Base-by-base conservation (phyloP, 129 eudicot species). In the Flaveria brownii region DNA sequence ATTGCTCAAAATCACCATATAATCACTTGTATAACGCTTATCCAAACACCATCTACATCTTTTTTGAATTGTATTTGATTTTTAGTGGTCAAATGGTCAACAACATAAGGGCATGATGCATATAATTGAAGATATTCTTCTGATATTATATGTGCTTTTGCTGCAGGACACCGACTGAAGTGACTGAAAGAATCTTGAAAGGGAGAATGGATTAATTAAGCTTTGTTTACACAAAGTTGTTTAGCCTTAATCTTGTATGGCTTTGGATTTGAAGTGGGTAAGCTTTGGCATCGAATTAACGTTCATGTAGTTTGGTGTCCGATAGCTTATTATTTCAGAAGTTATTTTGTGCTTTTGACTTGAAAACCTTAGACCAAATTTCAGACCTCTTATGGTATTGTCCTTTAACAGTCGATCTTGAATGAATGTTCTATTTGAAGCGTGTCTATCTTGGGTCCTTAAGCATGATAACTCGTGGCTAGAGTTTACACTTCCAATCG, bases 151-250 rank as follows among this genome's bases (percentile, higher is more conserved):
- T 63, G 56, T 78, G 39, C 30, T 67, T 75, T 77, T 82, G 9
- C 14, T 72, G 80, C 92, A 91, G 97, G 28, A 91, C 97, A 49
- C 97, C 96, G 17, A 87, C 87, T 10, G 97, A 91, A 84, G 88
- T 91, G 61, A 91, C 90, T 0, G 97, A 92, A 77, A 87, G 89
- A 82, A 85, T 89, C 80, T 86, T 92, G 86, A 92, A 92, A 82
- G 97, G 97, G 57, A 87, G 97, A 82, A 92, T 92, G 97, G 97
- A 92, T 68, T 92, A 77, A 87, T 52, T 23, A 8, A 43, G 14
- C 14, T 45, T 45, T 45, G 50, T 8, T 45, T 36, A 36, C 41
- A 52, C 11, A 63, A 42, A 41, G 23, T 28, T 73, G 26, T 74
- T 22, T 54, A 52, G 36, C 70, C 61, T 68, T 33, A 36, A 59